Conservation (phyloP, 768 basidiomycete genomes). For the Dictyophora rubrovolvata region DNA sequence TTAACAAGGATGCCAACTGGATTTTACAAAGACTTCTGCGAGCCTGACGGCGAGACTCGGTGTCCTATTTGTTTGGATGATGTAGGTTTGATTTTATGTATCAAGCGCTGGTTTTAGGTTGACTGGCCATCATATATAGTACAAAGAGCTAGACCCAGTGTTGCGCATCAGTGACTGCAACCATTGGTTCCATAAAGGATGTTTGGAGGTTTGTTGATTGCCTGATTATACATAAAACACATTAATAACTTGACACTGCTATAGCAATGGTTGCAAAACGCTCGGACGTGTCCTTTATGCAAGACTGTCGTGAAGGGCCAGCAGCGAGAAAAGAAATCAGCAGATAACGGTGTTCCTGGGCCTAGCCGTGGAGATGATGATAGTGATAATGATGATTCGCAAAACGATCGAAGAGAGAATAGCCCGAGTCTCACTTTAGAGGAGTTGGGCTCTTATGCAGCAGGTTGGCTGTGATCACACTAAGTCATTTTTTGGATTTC, state of each 20-base stretch:
- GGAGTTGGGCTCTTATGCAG: constrained; percentile 2
- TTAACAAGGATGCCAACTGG: constrained; percentile 50
- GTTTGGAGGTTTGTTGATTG: constrained; percentile 49
- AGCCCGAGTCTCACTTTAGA: constrained; percentile 1
- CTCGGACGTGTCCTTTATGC: constrained; percentile 74
- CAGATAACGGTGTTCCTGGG: not conserved
- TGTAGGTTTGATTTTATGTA: constrained; percentile 32
- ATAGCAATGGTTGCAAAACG: constrained; percentile 73
- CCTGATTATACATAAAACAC: not conserved
- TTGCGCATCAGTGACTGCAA: constrained; percentile 59
- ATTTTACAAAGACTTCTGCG: constrained; percentile 59
- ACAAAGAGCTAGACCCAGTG: constrained; percentile 48
- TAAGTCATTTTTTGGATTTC: not conserved
- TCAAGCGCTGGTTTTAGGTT: constrained; percentile 6
- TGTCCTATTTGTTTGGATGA: constrained; percentile 84
- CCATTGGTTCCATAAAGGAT: constrained; percentile 74
- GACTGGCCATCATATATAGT: constrained; percentile 33
- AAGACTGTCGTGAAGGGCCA: constrained; percentile 34
- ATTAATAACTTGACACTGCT: constrained; percentile 6
- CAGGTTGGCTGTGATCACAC: not conserved
- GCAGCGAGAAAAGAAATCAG: not conserved
- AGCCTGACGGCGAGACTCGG: constrained; percentile 52
- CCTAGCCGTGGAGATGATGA: constrained; percentile 5
- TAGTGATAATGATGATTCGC: constrained; percentile 8
- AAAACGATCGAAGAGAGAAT: not conserved